Conservation (phyloP, 106 monocot genomes). For the Xerophyta viscosa region DNA sequence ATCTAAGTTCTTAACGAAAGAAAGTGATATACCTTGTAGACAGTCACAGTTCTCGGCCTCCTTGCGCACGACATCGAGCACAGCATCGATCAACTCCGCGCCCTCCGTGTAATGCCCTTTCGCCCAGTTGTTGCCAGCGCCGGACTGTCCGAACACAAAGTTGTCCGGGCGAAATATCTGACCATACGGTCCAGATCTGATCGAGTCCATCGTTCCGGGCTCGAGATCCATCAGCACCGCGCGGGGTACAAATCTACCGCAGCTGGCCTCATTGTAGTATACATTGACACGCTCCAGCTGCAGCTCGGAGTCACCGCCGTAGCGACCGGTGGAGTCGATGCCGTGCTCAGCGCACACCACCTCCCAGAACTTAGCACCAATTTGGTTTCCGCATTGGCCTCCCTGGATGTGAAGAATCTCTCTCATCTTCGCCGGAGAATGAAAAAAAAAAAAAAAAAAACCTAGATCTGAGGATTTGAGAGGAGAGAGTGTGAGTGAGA, state of each 20-base stretch:
- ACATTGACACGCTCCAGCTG: slow-evolving; percentile 24
- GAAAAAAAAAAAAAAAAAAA: neutral
- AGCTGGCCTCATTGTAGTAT: slow-evolving; percentile 25
- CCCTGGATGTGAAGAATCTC: slow-evolving; percentile 62
- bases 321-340: slow-evolving; percentile 39
- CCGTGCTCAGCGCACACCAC: slow-evolving; percentile 54
- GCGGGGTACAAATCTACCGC: slow-evolving; percentile 19
- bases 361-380: too few species aligned
- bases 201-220: slow-evolving; percentile 22
- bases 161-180: too few species aligned
- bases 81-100: slow-evolving; percentile 46
- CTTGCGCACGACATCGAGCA: slow-evolving; percentile 55
- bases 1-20: too few species aligned
- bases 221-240: slow-evolving; percentile 27
- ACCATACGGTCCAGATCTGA: slow-evolving; percentile 21
- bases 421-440: slow-evolving; percentile 3
- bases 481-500: too few species aligned
- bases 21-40: slow-evolving; percentile 26
- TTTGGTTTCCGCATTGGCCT: slow-evolving; percentile 58
- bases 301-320: slow-evolving; percentile 17
- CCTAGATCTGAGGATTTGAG: neutral
- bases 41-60: slow-evolving; percentile 60
- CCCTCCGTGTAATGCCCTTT: slow-evolving; percentile 50
- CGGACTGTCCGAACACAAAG: too few species aligned
- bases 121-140: too few species aligned